phyloP scores from a whole-genome alignment of 2,329 filamentous ascomycete genomes.

The Ophiocordyceps australis region DNA sequence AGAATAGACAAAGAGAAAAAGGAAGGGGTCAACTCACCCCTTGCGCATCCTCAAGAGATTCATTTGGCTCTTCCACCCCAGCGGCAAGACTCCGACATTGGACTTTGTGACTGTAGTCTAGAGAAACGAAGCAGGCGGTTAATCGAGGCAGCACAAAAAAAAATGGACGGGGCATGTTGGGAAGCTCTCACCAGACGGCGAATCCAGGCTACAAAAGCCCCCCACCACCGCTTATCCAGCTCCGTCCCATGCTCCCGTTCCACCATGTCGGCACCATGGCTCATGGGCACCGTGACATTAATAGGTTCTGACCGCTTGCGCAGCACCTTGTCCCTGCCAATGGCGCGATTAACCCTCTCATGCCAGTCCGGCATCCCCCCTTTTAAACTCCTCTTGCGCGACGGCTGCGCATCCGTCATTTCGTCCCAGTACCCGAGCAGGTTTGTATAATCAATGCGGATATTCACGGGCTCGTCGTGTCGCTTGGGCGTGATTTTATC shows the following conservation, averaged over 20 bases:
- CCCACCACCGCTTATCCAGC: slow-evolving; percentile 1
- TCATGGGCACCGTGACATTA: not conserved
- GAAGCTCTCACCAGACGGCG: not conserved
- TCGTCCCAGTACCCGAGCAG: slow-evolving; percentile 1
- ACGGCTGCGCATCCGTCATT: not conserved
- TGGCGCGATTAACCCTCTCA: not conserved
- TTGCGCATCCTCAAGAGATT: not conserved
- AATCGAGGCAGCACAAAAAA: too few species aligned
- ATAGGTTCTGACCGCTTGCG: not conserved
- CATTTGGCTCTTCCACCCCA: not conserved
- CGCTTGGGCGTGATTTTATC: not conserved
- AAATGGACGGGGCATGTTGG: not conserved
- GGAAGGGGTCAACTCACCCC: not conserved
- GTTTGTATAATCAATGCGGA: slow-evolving; percentile 1
- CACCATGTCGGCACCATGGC: not conserved
- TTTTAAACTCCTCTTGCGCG: not conserved
- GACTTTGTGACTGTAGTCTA: not conserved
- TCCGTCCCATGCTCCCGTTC: not conserved
- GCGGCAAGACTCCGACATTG: not conserved
- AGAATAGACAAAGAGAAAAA: not conserved
- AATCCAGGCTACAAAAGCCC: not conserved
- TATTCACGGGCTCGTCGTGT: not conserved
- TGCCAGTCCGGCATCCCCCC: not conserved
- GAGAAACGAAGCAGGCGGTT: too few species aligned
- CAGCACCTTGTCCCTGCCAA: not conserved